Percentiles rank a stretch among this genome's conserved stretches.
These are phyloP conservation scores for Stereum hirsutum DNA, from an alignment of 1,284 basidiomycete genomes.

Conservation along the genomic window DNA sequence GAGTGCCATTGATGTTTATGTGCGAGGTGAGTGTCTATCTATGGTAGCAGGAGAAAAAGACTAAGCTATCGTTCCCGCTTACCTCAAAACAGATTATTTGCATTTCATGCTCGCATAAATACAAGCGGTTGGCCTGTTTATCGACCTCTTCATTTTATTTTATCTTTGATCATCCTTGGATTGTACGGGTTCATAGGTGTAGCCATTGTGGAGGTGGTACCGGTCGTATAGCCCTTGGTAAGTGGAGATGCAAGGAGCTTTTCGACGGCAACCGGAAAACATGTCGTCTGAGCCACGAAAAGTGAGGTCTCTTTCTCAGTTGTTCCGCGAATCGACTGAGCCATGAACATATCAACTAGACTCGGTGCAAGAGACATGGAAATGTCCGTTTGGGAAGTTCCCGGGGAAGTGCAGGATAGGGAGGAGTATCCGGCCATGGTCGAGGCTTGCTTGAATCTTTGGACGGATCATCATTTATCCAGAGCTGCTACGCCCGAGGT, in stretches of 20 bases:
- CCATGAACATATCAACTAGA: neutral
- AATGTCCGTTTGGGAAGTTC: constrained; percentile 1
- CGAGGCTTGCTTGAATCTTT: neutral
- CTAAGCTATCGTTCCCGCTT: too few species aligned
- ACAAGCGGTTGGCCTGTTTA: neutral
- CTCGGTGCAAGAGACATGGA: constrained; percentile 5
- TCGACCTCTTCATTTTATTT: neutral
- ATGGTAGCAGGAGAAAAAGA: too few species aligned
- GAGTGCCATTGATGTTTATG: neutral
- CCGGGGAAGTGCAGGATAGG: neutral
- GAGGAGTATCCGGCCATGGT: neutral
- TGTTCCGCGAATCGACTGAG: neutral
- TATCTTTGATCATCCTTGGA: too few species aligned
- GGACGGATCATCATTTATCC: constrained; percentile 2
- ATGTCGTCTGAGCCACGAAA: neutral
- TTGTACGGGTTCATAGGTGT: neutral
- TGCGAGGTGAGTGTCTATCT: constrained; percentile 1
- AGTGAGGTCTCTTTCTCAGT: too few species aligned
- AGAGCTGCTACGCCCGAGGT: neutral
- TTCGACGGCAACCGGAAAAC: constrained; percentile 2
- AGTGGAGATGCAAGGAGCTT: constrained; percentile 4
- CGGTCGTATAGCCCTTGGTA: constrained; percentile 4
- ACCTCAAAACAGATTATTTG: neutral
- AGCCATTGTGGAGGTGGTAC: constrained; percentile 3
- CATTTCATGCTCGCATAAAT: neutral